phyloP scores from a whole-genome alignment of 495 filamentous ascomycete species.

The Pseudoneurospora amorphoporcata region DNA sequence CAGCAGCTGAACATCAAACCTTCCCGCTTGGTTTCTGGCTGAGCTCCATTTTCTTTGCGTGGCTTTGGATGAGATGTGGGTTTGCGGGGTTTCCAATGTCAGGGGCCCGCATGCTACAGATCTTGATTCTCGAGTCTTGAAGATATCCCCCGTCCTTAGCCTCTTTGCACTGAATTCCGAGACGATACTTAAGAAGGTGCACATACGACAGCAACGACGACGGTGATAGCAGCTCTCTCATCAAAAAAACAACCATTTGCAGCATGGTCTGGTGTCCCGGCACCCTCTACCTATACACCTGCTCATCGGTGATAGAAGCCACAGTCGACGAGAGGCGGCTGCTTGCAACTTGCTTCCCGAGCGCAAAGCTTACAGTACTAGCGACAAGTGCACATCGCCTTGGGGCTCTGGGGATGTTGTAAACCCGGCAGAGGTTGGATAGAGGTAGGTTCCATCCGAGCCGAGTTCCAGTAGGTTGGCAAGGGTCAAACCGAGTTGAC shows the following conservation, averaged over 20 bases:
- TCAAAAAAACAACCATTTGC: neutral
- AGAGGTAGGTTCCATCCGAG: too few species aligned
- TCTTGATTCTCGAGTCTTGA: neutral
- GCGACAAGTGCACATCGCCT: neutral
- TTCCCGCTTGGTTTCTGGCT: neutral
- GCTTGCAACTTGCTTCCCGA: neutral
- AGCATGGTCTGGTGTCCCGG: neutral
- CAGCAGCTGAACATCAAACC: neutral
- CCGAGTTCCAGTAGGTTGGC: neutral
- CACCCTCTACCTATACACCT: neutral
- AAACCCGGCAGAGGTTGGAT: neutral
- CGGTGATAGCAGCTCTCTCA: neutral
- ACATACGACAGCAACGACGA: neutral
- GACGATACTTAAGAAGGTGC: neutral
- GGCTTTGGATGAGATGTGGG: neutral
- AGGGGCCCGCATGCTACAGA: neutral
- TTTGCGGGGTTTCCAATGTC: neutral
- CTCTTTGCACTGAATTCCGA: neutral
- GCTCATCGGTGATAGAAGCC: neutral
- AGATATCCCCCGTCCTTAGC: neutral
- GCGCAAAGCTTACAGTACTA: neutral
- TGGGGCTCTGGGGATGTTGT: neutral
- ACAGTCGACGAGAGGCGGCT: neutral
- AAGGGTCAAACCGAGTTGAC: too few species aligned
- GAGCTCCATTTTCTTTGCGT: neutral